Conservation (phyloP, 805 yeast genomes). For the Candida glaebosa region DNA sequence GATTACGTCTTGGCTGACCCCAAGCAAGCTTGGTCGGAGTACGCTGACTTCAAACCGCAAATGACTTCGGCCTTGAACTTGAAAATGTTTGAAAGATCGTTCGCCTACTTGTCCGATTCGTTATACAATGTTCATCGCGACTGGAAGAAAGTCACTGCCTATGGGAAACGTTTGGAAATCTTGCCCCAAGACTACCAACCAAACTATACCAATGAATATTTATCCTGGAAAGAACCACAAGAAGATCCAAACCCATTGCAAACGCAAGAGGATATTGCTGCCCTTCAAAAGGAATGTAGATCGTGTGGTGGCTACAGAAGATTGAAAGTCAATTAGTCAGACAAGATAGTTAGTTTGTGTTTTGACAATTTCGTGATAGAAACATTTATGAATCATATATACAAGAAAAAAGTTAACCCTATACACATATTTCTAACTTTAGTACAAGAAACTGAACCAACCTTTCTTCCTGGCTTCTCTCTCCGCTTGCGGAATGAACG, state of each 20-base stretch:
- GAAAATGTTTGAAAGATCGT: constrained; percentile 51
- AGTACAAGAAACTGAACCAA: constrained; percentile 57
- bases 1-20: constrained; percentile 45
- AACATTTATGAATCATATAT: too few relatives aligned
- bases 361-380: too few relatives aligned
- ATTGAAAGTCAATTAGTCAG: constrained; percentile 24
- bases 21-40: constrained; percentile 44
- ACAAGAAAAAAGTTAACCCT: background rate
- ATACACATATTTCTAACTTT: constrained; percentile 19
- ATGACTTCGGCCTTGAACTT: constrained; percentile 38
- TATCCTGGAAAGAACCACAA: constrained; percentile 47
- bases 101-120: constrained; percentile 51
- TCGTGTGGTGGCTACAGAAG: constrained; percentile 49
- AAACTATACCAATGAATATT: constrained; percentile 49
- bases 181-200: constrained; percentile 47
- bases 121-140: constrained; percentile 53
- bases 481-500: constrained; percentile 68
- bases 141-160: constrained; percentile 54
- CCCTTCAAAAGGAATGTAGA: constrained; percentile 45
- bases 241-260: constrained; percentile 35
- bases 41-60: constrained; percentile 45
- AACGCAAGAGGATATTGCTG: constrained; percentile 46
- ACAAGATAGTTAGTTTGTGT: too few relatives aligned
- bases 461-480: constrained; percentile 62
- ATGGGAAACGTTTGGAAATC: constrained; percentile 52